Evolutionary conservation across 345 rosid species (phyloP).

Genomic region (Cardamine resedifolia): DNA sequence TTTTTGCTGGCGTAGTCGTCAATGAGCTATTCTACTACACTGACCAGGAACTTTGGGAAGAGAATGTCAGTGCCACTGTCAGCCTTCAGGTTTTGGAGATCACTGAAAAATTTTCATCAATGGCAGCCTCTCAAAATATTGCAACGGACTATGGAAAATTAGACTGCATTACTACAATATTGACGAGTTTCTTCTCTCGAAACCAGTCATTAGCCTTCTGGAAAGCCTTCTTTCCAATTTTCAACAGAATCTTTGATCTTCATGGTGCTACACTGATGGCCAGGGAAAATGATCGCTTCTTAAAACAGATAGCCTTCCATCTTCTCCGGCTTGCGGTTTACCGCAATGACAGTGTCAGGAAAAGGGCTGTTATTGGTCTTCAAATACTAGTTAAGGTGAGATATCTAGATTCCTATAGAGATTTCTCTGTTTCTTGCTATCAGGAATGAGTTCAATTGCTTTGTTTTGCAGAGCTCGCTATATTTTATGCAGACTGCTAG

Average conservation of each 20-base stretch:
- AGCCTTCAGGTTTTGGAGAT: conserved; percentile 98
- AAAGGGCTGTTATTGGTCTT: conserved; percentile 91
- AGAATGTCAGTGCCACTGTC: conserved; percentile 94
- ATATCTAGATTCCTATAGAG: conserved; percentile 28
- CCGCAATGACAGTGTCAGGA: conserved; percentile 89
- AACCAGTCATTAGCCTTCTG: conserved; percentile 92
- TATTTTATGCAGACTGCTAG: conserved; percentile 94
- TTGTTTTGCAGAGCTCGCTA: conserved; percentile 82
- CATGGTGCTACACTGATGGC: conserved; percentile 98
- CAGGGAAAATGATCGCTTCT: conserved; percentile 98
- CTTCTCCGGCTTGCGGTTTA: conserved; percentile 96
- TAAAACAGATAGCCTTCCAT: conserved; percentile 96
- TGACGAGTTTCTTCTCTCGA: conserved; percentile 85
- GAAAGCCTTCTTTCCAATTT: conserved; percentile 84
- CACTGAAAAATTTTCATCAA: conserved; percentile 74
- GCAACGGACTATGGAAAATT: conserved; percentile 98
- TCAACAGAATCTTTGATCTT: conserved; percentile 73
- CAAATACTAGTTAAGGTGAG: conserved; percentile 92
- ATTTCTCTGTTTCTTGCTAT: conserved; percentile 23
- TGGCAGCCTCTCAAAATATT: conserved; percentile 88
- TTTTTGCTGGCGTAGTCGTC: conserved; percentile 16
- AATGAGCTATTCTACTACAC: conserved; percentile 20
- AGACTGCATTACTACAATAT: conserved; percentile 86
- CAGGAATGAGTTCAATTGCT: conserved; percentile 14
- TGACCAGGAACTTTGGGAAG: conserved; percentile 99